These are phyloP conservation scores for Citrus reticulata DNA, from an alignment of 345 rosid species.

Conservation along the genomic window DNA sequence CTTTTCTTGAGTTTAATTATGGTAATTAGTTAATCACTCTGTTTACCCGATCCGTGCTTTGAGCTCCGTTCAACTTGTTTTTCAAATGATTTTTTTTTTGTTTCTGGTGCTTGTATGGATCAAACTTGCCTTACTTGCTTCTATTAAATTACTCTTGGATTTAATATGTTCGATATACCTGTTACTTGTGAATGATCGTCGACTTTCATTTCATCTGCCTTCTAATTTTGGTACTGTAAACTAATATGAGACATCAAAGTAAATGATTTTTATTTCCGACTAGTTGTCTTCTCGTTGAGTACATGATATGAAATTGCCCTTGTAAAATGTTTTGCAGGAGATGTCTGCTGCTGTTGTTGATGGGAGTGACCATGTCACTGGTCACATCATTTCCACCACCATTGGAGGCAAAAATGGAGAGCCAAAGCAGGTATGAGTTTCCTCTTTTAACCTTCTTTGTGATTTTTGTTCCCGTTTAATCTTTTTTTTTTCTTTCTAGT, in stretches of 20 bases:
- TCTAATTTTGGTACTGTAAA: neutral
- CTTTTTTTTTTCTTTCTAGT: too few species aligned
- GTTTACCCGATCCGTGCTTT: slow-evolving; percentile 13
- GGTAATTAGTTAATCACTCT: neutral
- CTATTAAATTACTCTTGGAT: neutral
- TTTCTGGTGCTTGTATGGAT: neutral
- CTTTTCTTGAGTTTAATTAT: neutral
- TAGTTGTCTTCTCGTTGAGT: neutral
- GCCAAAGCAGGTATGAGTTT: slow-evolving; percentile 59
- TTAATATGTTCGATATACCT: neutral
- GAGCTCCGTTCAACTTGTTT: neutral
- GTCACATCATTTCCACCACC: slow-evolving; percentile 86
- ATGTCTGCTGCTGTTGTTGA: slow-evolving; percentile 65
- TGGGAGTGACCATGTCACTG: slow-evolving; percentile 74
- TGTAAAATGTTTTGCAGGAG: slow-evolving; percentile 43
- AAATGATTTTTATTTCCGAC: neutral
- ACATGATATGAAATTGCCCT: neutral
- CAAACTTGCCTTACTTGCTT: neutral
- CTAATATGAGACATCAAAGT: neutral
- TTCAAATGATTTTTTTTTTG: too few species aligned
- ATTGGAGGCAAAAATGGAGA: slow-evolving; percentile 93
- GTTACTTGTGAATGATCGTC: neutral
- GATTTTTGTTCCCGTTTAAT: neutral
- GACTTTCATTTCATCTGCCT: neutral
- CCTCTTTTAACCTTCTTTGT: neutral